phyloP scores from a whole-genome alignment of 2,329 filamentous ascomycete genomes.

The Orbilia oligospora region DNA sequence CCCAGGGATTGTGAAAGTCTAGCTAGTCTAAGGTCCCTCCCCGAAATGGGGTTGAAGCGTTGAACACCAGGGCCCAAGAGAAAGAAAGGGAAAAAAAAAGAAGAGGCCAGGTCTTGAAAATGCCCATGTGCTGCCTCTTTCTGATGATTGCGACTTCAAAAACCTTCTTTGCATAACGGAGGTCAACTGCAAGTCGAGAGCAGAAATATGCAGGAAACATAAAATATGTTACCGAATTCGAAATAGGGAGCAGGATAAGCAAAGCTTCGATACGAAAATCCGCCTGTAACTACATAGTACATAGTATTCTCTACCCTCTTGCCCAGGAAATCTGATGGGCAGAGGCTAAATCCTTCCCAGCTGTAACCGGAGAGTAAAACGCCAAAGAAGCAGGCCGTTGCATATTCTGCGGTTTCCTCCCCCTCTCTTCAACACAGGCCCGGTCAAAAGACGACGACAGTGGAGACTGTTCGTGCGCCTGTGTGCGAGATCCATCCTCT shows the following conservation, averaged over 20 bases:
- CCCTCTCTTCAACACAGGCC: constrained; percentile 9
- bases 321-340: neutral
- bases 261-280: constrained; percentile 21
- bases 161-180: constrained; percentile 57
- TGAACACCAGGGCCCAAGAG: neutral
- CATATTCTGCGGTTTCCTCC: constrained; percentile 29
- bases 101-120: constrained; percentile 27
- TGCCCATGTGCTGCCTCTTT: constrained; percentile 36
- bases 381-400: constrained; percentile 56
- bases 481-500: constrained; percentile 12
- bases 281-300: too few relatives aligned
- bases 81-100: neutral
- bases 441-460: constrained; percentile 9
- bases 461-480: constrained; percentile 22
- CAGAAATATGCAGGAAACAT: constrained; percentile 30
- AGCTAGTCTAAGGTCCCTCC: constrained; percentile 29
- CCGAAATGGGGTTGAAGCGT: neutral
- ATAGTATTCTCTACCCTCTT: neutral
- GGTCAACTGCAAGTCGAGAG: constrained; percentile 23
- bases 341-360: constrained; percentile 37
- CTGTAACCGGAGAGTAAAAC: constrained; percentile 46
- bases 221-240: constrained; percentile 27
- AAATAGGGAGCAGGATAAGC: constrained; percentile 6
- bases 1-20: constrained; percentile 44
- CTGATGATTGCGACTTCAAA: constrained; percentile 55